phyloP scores from a whole-genome alignment of 1,284 basidiomycete genomes.

The Marasmius sp. region DNA sequence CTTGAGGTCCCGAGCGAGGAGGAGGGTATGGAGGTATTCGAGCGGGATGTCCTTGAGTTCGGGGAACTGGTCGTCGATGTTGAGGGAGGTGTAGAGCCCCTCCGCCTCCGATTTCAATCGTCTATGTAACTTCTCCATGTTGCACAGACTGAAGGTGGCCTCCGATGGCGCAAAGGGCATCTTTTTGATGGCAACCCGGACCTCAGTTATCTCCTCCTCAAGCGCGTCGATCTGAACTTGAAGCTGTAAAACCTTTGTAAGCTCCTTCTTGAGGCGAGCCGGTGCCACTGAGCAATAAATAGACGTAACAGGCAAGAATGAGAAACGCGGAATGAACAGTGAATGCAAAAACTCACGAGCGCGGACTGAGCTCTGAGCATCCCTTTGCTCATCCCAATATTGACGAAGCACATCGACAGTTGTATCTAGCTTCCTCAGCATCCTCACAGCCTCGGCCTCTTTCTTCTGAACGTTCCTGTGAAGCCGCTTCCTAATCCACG shows the following conservation, averaged over 20 bases:
- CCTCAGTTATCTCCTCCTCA: neutral
- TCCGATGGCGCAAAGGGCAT: slow-evolving; percentile 4
- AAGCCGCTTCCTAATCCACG: no score
- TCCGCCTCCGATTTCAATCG: slow-evolving; percentile 12
- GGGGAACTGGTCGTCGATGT: slow-evolving; percentile 15
- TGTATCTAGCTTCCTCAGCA: neutral
- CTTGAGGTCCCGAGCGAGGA: no score
- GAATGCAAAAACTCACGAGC: slow-evolving; percentile 13
- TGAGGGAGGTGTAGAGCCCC: slow-evolving; percentile 17
- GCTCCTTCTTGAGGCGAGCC: slow-evolving; percentile 14
- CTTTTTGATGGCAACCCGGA: slow-evolving; percentile 4
- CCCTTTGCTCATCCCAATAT: slow-evolving; percentile 16
- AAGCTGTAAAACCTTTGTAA: slow-evolving; percentile 14
- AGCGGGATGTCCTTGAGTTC: no score
- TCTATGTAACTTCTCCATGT: slow-evolving; percentile 6
- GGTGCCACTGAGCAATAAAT: slow-evolving; percentile 16
- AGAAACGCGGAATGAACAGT: no score
- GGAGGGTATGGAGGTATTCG: no score
- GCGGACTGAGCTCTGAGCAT: slow-evolving; percentile 13
- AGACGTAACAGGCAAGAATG: neutral
- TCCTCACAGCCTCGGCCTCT: no score
- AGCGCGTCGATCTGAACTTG: slow-evolving; percentile 14
- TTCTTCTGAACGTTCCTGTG: no score
- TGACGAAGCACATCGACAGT: neutral
- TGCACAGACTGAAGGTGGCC: neutral